Evolutionary conservation across 495 filamentous ascomycete genomes (phyloP).

Genomic region (Penicillium macrosclerotiorum): DNA sequence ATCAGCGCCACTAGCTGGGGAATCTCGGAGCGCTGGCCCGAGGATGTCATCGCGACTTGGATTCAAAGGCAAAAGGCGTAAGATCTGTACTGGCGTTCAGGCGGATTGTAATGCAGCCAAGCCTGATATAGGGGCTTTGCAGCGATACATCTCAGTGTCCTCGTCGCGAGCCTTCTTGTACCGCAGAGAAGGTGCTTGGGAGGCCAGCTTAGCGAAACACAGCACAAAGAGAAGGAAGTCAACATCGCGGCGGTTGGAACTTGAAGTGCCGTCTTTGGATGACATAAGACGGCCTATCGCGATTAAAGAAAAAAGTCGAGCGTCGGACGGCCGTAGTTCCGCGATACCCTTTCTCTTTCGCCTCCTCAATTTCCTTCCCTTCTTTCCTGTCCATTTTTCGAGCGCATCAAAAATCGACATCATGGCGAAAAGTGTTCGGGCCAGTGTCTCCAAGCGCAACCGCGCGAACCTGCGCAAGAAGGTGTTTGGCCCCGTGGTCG

Average conservation of each 20-base stretch:
- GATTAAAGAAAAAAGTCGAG: conserved; percentile 21
- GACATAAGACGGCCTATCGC: conserved; percentile 40
- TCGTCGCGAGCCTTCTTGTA: not conserved
- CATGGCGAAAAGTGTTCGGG: conserved; percentile 82
- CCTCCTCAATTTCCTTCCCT: not conserved
- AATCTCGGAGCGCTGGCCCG: conserved; percentile 37
- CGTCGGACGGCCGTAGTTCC: not conserved
- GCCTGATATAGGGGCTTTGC: conserved; percentile 9
- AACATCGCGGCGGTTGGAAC: conserved; percentile 25
- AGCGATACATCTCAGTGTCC: conserved; percentile 23
- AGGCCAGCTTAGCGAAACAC: no score
- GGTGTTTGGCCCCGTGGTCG: conserved; percentile 76
- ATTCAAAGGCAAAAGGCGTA: not conserved
- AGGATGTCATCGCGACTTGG: conserved; percentile 43
- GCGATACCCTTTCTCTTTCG: conserved; percentile 1
- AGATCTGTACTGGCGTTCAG: conserved; percentile 5
- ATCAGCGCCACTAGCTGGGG: conserved; percentile 43
- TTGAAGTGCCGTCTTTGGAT: conserved; percentile 29
- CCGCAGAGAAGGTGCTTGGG: no score
- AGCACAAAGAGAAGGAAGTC: no score
- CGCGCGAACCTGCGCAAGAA: conserved; percentile 68
- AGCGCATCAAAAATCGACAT: conserved; percentile 9
- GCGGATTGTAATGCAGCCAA: conserved; percentile 19
- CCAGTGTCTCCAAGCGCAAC: conserved; percentile 75
- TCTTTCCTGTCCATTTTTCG: not conserved